Evolutionary conservation across 2,329 filamentous ascomycete species (phyloP), one percentile per base, ranked within the genome.

Genomic region (Ophioceras dolichostomum): DNA sequence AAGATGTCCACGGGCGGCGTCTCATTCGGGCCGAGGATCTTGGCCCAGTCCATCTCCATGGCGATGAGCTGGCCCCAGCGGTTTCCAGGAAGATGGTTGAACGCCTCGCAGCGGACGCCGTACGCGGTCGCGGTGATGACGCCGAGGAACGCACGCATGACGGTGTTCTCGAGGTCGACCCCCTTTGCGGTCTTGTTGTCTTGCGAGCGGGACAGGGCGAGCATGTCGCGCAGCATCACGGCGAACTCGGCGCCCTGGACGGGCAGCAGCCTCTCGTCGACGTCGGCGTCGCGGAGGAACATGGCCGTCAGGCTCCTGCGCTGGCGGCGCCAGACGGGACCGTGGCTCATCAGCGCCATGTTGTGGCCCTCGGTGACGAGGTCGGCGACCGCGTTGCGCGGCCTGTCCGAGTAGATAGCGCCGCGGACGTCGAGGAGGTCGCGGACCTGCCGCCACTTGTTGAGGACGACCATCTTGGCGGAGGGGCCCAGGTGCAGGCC

Each of bases 181-280:
- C n/a, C n/a, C n/a, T n/a, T n/a, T n/a, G n/a, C n/a, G n/a, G n/a
- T n/a, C n/a, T n/a, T n/a, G n/a, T n/a, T n/a, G n/a, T n/a, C n/a
- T n/a, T n/a, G n/a, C n/a, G n/a, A n/a, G n/a, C n/a, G n/a, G n/a
- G n/a, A n/a, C n/a, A n/a, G 22, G 4, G 50, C 39, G 10, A 70
- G 49, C 5, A 71, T 48, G 6, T 64, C 57, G 39, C 45, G 52
- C 36, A 60, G 58, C 4, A 70, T 43, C n/a, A 64, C 54, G 7
- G 54, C 57, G 16, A 64, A 62, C 43, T 71, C 65, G 7, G 67
- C 59, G 21, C 65, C 62, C 46, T 71, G 68, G 2, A 66, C 54
- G 2, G 59, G 56, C 42, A 69, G 50, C 20, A 68, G 55, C n/a
- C 55, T 59, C 10, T 26, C 7, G 22, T 26, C 22, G 8, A 26